Conservation (phyloP, 345 rosid genomes). For the Cardiospermum halicacabum region DNA sequence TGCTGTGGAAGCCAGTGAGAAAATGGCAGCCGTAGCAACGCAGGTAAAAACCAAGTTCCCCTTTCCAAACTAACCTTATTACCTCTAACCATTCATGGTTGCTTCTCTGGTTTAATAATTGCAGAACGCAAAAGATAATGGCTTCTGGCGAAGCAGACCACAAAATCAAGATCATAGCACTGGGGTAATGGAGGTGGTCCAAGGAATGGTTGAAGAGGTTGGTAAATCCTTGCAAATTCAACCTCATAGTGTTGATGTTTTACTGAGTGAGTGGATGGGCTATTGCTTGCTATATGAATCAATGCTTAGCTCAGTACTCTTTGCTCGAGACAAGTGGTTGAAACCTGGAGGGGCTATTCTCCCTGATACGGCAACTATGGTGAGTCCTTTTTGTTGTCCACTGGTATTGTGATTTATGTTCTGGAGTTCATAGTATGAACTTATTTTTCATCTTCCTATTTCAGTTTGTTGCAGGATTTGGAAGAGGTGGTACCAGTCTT, state of each 20-base stretch:
- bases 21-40: slow-evolving; percentile 90
- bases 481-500: slow-evolving; percentile 81
- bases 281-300: slow-evolving; percentile 91
- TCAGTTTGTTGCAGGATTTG: slow-evolving; percentile 90
- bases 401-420: background rate
- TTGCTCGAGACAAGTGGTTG: slow-evolving; percentile 93
- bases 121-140: slow-evolving; percentile 85
- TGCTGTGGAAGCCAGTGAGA: slow-evolving; percentile 91
- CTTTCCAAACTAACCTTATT: slow-evolving; percentile 4
- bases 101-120: slow-evolving; percentile 3
- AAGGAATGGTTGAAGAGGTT: slow-evolving; percentile 82
- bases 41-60: slow-evolving; percentile 44
- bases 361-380: slow-evolving; percentile 93
- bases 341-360: slow-evolving; percentile 98
- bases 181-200: slow-evolving; percentile 74
- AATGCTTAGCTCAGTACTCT: slow-evolving; percentile 90
- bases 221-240: slow-evolving; percentile 52
- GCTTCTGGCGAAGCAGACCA: slow-evolving; percentile 33
- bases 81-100: slow-evolving; percentile 8
- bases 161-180: slow-evolving; percentile 20
- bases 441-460: background rate
- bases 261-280: slow-evolving; percentile 99
- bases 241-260: slow-evolving; percentile 67
- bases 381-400: slow-evolving; percentile 26
- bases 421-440: background rate